Percentiles rank a stretch among this genome's conserved stretches.
phyloP scores from a whole-genome alignment of 495 filamentous ascomycete genomes.

The Penicillium paradoxum region DNA sequence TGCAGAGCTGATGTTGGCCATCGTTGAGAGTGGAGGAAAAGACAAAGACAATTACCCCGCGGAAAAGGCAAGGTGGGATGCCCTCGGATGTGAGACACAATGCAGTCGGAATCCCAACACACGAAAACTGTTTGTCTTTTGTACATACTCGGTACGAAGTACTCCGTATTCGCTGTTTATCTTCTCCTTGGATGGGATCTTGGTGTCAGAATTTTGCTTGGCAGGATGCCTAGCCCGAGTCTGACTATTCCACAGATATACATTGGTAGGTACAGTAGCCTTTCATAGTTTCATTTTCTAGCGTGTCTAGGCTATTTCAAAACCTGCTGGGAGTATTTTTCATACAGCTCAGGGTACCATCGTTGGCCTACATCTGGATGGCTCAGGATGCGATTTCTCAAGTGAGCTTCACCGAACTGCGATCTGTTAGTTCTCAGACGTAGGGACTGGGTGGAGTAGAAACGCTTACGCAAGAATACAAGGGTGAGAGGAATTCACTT shows the following conservation, averaged over 20 bases:
- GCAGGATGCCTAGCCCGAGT: too few relatives aligned
- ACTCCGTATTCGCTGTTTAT: too few relatives aligned
- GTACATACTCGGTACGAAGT: too few relatives aligned
- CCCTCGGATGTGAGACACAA: too few relatives aligned
- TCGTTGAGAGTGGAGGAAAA: background rate
- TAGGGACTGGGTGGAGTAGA: background rate
- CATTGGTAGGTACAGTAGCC: too few relatives aligned
- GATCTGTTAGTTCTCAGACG: background rate
- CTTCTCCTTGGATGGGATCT: too few relatives aligned
- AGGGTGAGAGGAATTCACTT: conserved; percentile 39
- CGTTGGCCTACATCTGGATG: conserved; percentile 85
- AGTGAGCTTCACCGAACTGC: conserved; percentile 45
- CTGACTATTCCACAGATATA: too few relatives aligned
- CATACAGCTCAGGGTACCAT: conserved; percentile 74
- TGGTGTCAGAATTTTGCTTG: too few relatives aligned
- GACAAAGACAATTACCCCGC: background rate
- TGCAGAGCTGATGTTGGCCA: conserved; percentile 12
- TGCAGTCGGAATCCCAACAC: too few relatives aligned
- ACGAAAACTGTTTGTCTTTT: too few relatives aligned
- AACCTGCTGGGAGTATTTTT: conserved; percentile 32
- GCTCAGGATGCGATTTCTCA: conserved; percentile 79
- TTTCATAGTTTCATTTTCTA: background rate
- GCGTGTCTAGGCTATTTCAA: conserved; percentile 7
- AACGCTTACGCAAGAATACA: conserved; percentile 37
- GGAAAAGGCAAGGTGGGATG: background rate